Evolutionary conservation across 78 protist genomes (phyloP), one percentile per base, ranked within the genome.

Genomic region (Dictyostelium intermedium): DNA sequence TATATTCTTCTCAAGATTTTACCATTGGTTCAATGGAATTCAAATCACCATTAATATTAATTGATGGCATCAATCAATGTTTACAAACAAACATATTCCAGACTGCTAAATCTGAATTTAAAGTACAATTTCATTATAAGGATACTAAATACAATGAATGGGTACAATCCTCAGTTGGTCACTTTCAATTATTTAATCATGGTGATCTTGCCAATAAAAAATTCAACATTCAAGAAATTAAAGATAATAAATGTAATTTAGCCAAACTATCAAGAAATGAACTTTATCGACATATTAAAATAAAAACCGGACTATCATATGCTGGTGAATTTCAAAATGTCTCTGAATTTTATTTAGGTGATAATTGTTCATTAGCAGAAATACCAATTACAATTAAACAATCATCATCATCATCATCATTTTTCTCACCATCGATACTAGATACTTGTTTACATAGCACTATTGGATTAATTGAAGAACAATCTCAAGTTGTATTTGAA

Each of bases 401-500:
- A 6, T 27, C 74, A 53, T 85, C 53, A 35, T 4, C 77, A 1
- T 85, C 76, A 25, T 63, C 91, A 56, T 45, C 77, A 16, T 25
- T 63, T 9, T 18, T 25, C 53, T 43, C 35, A 9, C 30, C 39
- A 18, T 18, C 91, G 5, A 11, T 43, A 3, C 6, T 83, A 5
- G 91, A 83, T 69, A 9, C 25, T 43, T 63, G 81, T 69, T 32
- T 39, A 10, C 91, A 83, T 43, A 18, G 91, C n/a, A 1, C 16
- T 11, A 9, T 83, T 3, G 80, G 45, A 43, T 25, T 69, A 16
- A 1, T 83, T 5, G 69, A 83, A 2, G 43, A 63, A 27, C 16
- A 41, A 69, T n/a, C 45, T n/a, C 81, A 83, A 69, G 5, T 83
- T 1, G 61, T 83, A 23, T 83, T 83, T 72, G 77, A 83, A 23